phyloP scores from a whole-genome alignment of 139 green algal species.

The Ettlia oleoabundans region DNA sequence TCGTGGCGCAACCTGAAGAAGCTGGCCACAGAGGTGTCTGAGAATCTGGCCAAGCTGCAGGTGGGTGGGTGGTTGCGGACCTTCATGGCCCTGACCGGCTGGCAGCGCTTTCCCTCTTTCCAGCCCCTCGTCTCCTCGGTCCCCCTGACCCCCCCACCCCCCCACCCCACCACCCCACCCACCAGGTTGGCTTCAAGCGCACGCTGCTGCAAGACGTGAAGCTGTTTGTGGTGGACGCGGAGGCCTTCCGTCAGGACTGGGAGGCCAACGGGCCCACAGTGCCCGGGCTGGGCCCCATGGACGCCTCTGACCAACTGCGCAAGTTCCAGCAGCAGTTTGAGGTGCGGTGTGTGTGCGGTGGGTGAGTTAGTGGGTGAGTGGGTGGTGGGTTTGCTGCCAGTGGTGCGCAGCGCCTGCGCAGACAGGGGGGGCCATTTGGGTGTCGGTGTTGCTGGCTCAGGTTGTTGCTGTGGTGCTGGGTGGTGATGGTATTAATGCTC shows the following conservation, averaged over 20 bases:
- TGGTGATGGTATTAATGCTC: too few relatives aligned
- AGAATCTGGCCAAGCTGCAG: slow-evolving; percentile 85
- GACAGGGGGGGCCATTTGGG: too few relatives aligned
- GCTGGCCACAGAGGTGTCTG: slow-evolving; percentile 78
- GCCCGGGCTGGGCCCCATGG: slow-evolving; percentile 86
- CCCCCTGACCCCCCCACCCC: too few relatives aligned
- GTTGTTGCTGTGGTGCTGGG: not conserved
- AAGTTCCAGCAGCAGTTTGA: slow-evolving; percentile 96
- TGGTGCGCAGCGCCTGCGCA: too few relatives aligned
- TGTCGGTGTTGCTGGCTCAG: too few relatives aligned
- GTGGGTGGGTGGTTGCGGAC: slow-evolving; percentile 36
- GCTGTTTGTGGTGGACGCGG: slow-evolving; percentile 82
- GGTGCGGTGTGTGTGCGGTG: slow-evolving; percentile 44
- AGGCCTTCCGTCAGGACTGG: slow-evolving; percentile 82
- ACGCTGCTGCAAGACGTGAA: slow-evolving; percentile 92
- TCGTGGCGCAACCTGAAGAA: slow-evolving; percentile 92
- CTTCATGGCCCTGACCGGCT: too few relatives aligned
- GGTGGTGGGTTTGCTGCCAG: too few relatives aligned
- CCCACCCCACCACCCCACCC: too few relatives aligned
- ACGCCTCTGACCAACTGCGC: slow-evolving; percentile 87
- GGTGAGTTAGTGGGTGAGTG: too few relatives aligned
- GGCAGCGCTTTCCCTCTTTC: too few relatives aligned
- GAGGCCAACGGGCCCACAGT: slow-evolving; percentile 90
- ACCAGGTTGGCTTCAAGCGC: slow-evolving; percentile 89
- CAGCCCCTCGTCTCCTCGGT: too few relatives aligned